phyloP scores from a whole-genome alignment of 495 filamentous ascomycete species.

The Xylaria curta region DNA sequence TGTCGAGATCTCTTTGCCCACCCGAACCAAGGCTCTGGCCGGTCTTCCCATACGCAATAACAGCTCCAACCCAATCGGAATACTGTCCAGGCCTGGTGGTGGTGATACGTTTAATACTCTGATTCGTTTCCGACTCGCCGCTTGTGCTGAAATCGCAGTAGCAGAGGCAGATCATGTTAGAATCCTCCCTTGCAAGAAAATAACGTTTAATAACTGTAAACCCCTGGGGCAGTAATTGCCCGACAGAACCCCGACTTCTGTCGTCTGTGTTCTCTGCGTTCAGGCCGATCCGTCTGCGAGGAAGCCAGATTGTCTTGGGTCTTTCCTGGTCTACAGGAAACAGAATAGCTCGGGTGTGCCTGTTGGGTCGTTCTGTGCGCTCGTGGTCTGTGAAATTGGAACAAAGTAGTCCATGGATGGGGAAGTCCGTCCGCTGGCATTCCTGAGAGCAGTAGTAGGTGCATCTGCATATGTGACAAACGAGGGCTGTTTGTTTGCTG shows the following conservation, averaged over 20 bases:
- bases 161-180: background rate
- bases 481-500: constrained; percentile 6
- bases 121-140: background rate
- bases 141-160: background rate
- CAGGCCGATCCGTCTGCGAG: background rate
- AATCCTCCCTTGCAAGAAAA: background rate
- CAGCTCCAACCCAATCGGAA: background rate
- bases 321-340: background rate
- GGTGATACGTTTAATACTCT: background rate
- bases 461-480: constrained; percentile 13
- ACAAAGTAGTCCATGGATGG: constrained; percentile 7
- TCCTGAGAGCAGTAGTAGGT: constrained; percentile 6
- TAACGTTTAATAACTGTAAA: no score
- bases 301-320: background rate
- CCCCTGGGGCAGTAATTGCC: background rate
- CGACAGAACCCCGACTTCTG: background rate
- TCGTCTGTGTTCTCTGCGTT: background rate
- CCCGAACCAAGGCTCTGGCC: constrained; percentile 1
- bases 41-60: background rate
- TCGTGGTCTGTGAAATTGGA: background rate
- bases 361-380: background rate
- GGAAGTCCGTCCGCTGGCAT: constrained; percentile 5
- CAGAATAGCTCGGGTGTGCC: background rate
- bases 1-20: constrained; percentile 35
- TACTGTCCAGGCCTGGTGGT: background rate